Evolutionary conservation across 768 basidiomycete genomes (phyloP), one percentile per base, ranked within the genome.

Genomic region (Porphyrellus cyaneotinctus): DNA sequence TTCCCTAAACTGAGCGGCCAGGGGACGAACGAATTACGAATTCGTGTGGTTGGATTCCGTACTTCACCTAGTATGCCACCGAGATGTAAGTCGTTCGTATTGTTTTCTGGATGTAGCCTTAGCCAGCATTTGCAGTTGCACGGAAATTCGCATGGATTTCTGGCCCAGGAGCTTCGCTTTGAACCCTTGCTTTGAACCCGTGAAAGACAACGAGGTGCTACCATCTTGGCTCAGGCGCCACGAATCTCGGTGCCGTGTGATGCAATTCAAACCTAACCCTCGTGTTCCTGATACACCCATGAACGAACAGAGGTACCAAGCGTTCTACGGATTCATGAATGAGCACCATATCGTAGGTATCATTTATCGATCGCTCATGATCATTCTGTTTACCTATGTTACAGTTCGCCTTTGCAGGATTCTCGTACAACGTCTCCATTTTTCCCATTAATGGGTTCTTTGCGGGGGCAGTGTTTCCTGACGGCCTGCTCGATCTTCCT

Each of bases 81-180:
- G 61, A 72, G 28, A 64, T 73, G 77, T 77, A 60, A 30, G 78
- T 69, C 28, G 13, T 44, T 36, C 14, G 5, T n/a, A 22, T 22
- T n/a, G 20, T 43, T 38, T 30, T 10, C 36, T 28, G 14, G 51
- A 32, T 23, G 17, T 54, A 18, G 7, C 13, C 51, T 57, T 38
- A 57, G 18, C 26, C 20, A n/a, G 50, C 4, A 33, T 53, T 10
- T 36, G 30, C 59, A 87, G 85, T 48, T 78, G 67, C 41, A 56
- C 74, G 6, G 72, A 79, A 2, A 78, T 74, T 47, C 78, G 68
- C 43, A 58, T 74, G 8, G 72, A 79, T 2, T 76, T 72, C 0
- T 87, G 84, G 85, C 85, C 85, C 2, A 49, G 57, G 9, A 58
- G 60, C 4, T 56, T 86, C 56, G 58, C 64, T 1, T 64, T 84